A percentile compares a stretch with the other conserved stretches of the same genome.
Conservation (phyloP, 176 grass and related monocot species). For the Secale cereale region DNA sequence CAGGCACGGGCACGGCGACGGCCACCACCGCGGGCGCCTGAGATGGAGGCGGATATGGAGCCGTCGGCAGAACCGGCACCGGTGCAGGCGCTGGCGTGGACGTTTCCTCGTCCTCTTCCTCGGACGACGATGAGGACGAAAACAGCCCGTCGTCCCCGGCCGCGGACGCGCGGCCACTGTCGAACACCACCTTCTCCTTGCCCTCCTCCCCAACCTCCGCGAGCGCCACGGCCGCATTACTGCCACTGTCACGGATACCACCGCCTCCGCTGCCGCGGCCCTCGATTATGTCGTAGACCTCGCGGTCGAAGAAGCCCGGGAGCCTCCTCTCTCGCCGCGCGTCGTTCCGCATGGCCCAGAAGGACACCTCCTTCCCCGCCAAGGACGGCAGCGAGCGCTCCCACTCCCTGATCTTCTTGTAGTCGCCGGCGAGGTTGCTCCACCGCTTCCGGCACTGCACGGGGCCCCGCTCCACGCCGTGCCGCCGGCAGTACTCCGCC, state of each 20-base stretch:
- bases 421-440: slow-evolving; percentile 97
- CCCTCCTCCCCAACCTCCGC: slow-evolving; percentile 16
- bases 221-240: slow-evolving; percentile 15
- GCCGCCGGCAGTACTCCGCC: slow-evolving; percentile 76
- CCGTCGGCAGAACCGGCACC: background rate
- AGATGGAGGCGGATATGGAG: background rate
- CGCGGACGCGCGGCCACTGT: background rate
- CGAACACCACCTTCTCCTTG: slow-evolving; percentile 12
- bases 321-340: slow-evolving; percentile 66
- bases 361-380: slow-evolving; percentile 52
- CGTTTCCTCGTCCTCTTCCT: slow-evolving; percentile 29
- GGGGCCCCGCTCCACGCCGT: slow-evolving; percentile 72
- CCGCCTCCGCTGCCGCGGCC: slow-evolving; percentile 17
- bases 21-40: background rate
- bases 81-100: background rate
- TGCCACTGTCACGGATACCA: background rate
- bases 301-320: slow-evolving; percentile 94
- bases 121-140: slow-evolving; percentile 17
- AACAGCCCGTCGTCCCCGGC: slow-evolving; percentile 18
- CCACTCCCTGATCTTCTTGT: slow-evolving; percentile 99
- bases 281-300: slow-evolving; percentile 93
- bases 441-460: slow-evolving; percentile 97
- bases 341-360: slow-evolving; percentile 96
- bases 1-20: slow-evolving; percentile 12
- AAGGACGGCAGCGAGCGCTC: slow-evolving; percentile 36